Percentiles rank a stretch among this genome's conserved stretches.
Conservation (phyloP, 768 basidiomycete genomes). For the Mycena metata region DNA sequence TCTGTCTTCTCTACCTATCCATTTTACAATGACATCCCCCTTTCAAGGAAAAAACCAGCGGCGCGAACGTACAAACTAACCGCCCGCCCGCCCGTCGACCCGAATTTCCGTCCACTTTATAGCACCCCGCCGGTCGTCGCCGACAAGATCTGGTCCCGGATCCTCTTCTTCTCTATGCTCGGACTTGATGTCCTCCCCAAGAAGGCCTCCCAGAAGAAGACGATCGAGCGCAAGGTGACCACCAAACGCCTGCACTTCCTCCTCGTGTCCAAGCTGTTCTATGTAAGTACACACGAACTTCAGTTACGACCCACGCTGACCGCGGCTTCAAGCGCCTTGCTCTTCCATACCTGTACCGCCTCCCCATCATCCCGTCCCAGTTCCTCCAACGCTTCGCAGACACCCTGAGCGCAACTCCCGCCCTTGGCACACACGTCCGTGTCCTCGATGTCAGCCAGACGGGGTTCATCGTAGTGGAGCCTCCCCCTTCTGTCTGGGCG, state of each 20-base stretch:
- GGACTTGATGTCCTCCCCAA: neutral
- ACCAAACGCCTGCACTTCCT: constrained; percentile 1
- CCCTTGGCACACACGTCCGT: neutral
- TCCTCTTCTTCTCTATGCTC: constrained; percentile 13
- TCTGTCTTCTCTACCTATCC: neutral
- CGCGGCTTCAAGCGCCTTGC: neutral
- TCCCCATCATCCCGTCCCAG: neutral
- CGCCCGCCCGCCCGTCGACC: neutral
- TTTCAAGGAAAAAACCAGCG: neutral
- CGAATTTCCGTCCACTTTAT: neutral
- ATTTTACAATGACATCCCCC: too few species aligned
- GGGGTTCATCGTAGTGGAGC: neutral
- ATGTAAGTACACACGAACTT: neutral
- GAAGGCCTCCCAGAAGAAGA: neutral
- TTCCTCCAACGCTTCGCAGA: neutral
- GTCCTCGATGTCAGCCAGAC: neutral
- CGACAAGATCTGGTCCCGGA: neutral
- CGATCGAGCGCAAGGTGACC: neutral
- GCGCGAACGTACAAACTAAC: neutral
- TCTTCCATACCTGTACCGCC: neutral
- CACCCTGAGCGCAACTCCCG: neutral
- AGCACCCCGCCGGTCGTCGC: neutral
- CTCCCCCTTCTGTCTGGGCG: neutral
- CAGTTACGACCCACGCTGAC: neutral
- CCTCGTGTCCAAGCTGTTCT: constrained; percentile 7